Conservation (phyloP, 1,139 yeast genomes). For the Chernovozyma sophiae-reginae region DNA sequence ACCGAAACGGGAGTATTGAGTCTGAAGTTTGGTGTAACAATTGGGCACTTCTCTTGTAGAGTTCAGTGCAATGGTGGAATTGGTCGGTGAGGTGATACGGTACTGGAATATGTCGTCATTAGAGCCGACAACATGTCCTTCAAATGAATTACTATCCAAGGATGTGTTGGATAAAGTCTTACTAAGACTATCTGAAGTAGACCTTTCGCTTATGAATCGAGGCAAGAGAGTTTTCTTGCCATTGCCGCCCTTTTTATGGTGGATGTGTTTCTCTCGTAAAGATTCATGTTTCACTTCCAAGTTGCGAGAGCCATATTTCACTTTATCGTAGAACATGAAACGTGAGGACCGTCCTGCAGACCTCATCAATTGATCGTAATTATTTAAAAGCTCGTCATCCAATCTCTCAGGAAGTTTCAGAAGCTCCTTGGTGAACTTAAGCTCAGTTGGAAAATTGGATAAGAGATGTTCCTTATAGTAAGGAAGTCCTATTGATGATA, state of each 20-base stretch:
- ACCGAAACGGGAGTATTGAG: conserved; percentile 85
- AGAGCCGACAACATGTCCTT: not conserved
- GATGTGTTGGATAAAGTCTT: conserved; percentile 13
- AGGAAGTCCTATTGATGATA: conserved; percentile 80
- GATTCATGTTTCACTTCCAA: conserved; percentile 3
- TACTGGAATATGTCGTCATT: not conserved
- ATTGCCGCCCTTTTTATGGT: conserved; percentile 20
- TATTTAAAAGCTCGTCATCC: conserved; percentile 33
- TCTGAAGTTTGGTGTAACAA: conserved; percentile 70
- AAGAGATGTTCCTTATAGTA: conserved; percentile 74
- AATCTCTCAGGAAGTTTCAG: conserved; percentile 46
- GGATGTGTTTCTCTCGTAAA: conserved; percentile 16
- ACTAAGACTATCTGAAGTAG: conserved; percentile 11
- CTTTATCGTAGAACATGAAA: conserved; percentile 48
- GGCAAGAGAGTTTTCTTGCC: conserved; percentile 35
- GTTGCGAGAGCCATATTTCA: conserved; percentile 41
- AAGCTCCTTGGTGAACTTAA: conserved; percentile 52
- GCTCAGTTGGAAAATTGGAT: conserved; percentile 73
- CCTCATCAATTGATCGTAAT: conserved; percentile 13
- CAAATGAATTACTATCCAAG: conserved; percentile 4
- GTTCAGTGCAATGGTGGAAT: not conserved
- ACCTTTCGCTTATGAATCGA: conserved; percentile 70
- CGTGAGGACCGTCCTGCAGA: conserved; percentile 9
- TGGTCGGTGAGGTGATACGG: not conserved
- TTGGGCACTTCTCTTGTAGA: conserved; percentile 41